phyloP scores from a whole-genome alignment of 805 yeast species.

The Saccharomycopsis javanensis region DNA sequence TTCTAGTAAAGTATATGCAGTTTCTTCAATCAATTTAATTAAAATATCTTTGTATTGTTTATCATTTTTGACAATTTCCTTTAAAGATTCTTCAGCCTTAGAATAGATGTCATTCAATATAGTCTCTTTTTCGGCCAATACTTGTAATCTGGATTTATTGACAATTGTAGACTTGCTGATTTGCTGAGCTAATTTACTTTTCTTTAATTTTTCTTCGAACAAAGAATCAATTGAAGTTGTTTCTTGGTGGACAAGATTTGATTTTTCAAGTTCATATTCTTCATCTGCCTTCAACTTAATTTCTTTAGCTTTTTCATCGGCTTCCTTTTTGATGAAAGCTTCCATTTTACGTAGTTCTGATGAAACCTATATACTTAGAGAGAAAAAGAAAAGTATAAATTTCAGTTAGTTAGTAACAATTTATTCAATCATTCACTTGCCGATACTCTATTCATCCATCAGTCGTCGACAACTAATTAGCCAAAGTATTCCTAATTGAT shows the following conservation, averaged over 20 bases:
- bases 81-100: slow-evolving; percentile 55
- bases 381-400: neutral
- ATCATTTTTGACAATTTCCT: slow-evolving; percentile 41
- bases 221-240: slow-evolving; percentile 76
- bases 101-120: slow-evolving; percentile 67
- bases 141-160: slow-evolving; percentile 88
- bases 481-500: neutral
- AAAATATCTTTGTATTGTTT: slow-evolving; percentile 58
- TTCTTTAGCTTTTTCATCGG: slow-evolving; percentile 97
- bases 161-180: slow-evolving; percentile 91
- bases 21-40: slow-evolving; percentile 72
- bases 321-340: slow-evolving; percentile 97
- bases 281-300: slow-evolving; percentile 94
- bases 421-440: neutral
- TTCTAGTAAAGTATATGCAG: slow-evolving; percentile 65
- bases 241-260: slow-evolving; percentile 87
- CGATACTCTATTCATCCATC: no score
- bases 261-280: slow-evolving; percentile 97
- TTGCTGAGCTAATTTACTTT: slow-evolving; percentile 87
- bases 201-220: slow-evolving; percentile 77
- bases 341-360: slow-evolving; percentile 97
- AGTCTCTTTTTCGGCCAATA: slow-evolving; percentile 77
- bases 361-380: slow-evolving; percentile 49
- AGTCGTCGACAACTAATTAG: neutral
- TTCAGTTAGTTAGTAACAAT: slow-evolving; percentile 3